A percentile compares a stretch with the other conserved stretches of the same genome.
These are phyloP conservation scores for Stachybotrys chlorohalonatus DNA, from an alignment of 2,329 filamentous ascomycete genomes.

Conservation along the genomic window DNA sequence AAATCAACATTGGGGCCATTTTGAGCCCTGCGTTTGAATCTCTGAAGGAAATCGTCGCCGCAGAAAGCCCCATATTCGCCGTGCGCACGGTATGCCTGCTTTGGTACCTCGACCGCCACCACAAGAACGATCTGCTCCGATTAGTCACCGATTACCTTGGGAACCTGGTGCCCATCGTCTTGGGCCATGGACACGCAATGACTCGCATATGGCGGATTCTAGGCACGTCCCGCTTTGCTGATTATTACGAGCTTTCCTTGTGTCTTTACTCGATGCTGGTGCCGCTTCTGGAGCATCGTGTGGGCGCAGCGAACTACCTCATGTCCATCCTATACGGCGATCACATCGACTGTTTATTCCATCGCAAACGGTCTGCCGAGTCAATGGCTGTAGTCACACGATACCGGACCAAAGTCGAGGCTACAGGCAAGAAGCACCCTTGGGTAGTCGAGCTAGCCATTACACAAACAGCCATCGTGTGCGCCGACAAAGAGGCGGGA, in stretches of 20 bases:
- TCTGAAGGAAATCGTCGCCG: slow-evolving; percentile 21
- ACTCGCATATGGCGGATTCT: slow-evolving; percentile 20
- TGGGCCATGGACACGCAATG: slow-evolving; percentile 19
- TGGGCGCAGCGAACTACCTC: slow-evolving; percentile 21
- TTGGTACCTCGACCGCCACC: slow-evolving; percentile 23
- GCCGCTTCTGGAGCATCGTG: slow-evolving; percentile 18
- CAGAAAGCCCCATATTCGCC: slow-evolving; percentile 22
- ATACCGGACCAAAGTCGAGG: slow-evolving; percentile 19
- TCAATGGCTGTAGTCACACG: slow-evolving; percentile 16
- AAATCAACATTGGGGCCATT: slow-evolving; percentile 19
- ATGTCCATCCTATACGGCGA: slow-evolving; percentile 23
- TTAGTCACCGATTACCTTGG: slow-evolving; percentile 22
- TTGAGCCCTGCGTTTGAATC: slow-evolving; percentile 24
- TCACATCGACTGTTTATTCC: slow-evolving; percentile 22
- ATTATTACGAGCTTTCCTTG: slow-evolving; percentile 22
- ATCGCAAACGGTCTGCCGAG: slow-evolving; percentile 14
- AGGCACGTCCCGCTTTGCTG: slow-evolving; percentile 18
- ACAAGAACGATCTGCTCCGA: slow-evolving; percentile 20
- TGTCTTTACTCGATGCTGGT: slow-evolving; percentile 20
- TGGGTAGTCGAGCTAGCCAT: slow-evolving; percentile 23
- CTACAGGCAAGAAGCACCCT: slow-evolving; percentile 15
- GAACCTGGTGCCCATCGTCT: slow-evolving; percentile 17
- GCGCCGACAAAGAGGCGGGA: slow-evolving; percentile 17
- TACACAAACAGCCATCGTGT: slow-evolving; percentile 19
- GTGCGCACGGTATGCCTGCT: slow-evolving; percentile 23